Percentiles rank a stretch among this genome's conserved stretches.
Conservation (phyloP, 2,329 filamentous ascomycete genomes). For the Nannizzia gypsea region DNA sequence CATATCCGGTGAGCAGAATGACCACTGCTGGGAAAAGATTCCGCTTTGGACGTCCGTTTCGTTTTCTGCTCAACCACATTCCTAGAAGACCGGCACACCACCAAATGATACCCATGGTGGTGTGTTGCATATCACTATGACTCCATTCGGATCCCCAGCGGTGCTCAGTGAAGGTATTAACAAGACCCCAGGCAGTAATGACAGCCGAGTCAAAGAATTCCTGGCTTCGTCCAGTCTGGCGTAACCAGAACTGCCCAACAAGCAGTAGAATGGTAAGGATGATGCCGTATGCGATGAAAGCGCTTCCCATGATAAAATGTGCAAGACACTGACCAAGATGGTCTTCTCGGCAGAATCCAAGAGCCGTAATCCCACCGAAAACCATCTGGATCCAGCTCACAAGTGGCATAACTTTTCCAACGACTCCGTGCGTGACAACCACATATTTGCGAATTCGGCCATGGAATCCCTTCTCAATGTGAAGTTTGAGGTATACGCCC, state of each 20-base stretch:
- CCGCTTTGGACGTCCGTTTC: conserved; percentile 73
- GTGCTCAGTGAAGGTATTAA: conserved; percentile 98
- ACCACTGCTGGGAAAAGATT: conserved; percentile 91
- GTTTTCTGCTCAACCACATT: conserved; percentile 77
- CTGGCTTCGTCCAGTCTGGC: conserved; percentile 70
- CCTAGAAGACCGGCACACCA: conserved; percentile 88
- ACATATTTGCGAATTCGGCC: conserved; percentile 62
- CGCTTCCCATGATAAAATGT: conserved; percentile 97
- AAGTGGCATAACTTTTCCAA: conserved; percentile 80
- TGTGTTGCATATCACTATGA: conserved; percentile 91
- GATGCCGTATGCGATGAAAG: conserved; percentile 90
- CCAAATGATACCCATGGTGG: conserved; percentile 99
- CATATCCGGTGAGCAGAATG: conserved; percentile 85
- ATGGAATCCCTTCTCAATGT: conserved; percentile 74
- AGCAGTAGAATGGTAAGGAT: conserved; percentile 74
- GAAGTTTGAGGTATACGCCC: conserved; percentile 78
- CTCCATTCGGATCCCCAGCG: conserved; percentile 85
- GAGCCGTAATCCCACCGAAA: conserved; percentile 82
- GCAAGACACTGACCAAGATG: conserved; percentile 86
- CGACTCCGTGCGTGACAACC: conserved; percentile 61
- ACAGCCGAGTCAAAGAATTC: conserved; percentile 92
- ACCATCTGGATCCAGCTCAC: conserved; percentile 88
- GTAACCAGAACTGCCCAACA: conserved; percentile 79
- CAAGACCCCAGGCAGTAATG: conserved; percentile 88
- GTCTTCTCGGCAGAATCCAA: conserved; percentile 87